phyloP scores from a whole-genome alignment of 2,329 filamentous ascomycete species.

The Didymella pinodella region DNA sequence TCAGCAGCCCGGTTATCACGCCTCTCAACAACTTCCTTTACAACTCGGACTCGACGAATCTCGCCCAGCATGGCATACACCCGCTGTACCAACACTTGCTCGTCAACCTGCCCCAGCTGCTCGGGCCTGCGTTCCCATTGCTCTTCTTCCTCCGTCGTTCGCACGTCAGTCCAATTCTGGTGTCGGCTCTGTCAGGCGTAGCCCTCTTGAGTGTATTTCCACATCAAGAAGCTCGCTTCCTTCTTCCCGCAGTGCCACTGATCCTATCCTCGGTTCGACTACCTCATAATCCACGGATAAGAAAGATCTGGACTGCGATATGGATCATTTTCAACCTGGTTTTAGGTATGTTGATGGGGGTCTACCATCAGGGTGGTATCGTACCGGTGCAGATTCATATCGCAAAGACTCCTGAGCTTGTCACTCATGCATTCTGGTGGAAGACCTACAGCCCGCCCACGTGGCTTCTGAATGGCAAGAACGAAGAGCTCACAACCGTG shows the following conservation, averaged over 20 bases:
- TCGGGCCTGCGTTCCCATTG: constrained; percentile 60
- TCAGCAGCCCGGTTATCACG: constrained; percentile 61
- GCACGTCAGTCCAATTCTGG: constrained; percentile 65
- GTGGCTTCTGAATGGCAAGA: constrained; percentile 80
- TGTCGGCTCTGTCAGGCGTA: constrained; percentile 77
- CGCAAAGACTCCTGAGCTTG: constrained; percentile 69
- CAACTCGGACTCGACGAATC: constrained; percentile 58
- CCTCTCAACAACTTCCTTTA: constrained; percentile 63
- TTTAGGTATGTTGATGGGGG: constrained; percentile 77
- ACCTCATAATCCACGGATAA: constrained; percentile 62
- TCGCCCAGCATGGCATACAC: constrained; percentile 62
- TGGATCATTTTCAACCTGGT: constrained; percentile 76
- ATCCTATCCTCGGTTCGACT: constrained; percentile 76
- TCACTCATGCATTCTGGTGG: constrained; percentile 80
- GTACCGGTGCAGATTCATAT: constrained; percentile 79
- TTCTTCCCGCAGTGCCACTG: constrained; percentile 78
- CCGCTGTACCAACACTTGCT: constrained; percentile 62
- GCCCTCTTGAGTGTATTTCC: constrained; percentile 75
- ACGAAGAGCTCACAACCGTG: constrained; percentile 71
- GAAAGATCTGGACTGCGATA: constrained; percentile 58
- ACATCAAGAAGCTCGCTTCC: constrained; percentile 81
- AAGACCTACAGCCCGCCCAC: constrained; percentile 84
- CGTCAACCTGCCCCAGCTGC: constrained; percentile 61
- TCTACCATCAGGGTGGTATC: constrained; percentile 81
- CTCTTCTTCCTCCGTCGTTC: constrained; percentile 60